These are phyloP conservation scores for Xylariales sp. DNA, from an alignment of 2,329 filamentous ascomycete genomes.

Conservation along the genomic window DNA sequence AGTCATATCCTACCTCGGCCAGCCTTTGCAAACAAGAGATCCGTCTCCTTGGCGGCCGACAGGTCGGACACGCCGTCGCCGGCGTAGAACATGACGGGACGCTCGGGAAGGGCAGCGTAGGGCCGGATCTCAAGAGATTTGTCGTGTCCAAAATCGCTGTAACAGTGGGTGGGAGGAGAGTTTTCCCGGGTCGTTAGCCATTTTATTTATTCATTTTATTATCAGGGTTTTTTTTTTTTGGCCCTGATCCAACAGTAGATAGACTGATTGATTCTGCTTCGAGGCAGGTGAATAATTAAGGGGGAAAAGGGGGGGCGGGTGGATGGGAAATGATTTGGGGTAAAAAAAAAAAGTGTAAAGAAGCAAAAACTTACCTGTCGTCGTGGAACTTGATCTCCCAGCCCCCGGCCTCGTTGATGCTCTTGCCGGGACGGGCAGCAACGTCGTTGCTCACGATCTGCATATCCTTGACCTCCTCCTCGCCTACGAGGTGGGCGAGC, in stretches of 20 bases:
- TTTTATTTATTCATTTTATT: too few relatives aligned
- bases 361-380: conserved; percentile 55
- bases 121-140: conserved; percentile 89
- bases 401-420: conserved; percentile 72
- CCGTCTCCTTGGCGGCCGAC: conserved; percentile 86
- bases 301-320: not conserved
- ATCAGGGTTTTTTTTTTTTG: not conserved
- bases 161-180: too few relatives aligned
- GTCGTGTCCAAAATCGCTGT: conserved; percentile 89
- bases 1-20: conserved; percentile 61
- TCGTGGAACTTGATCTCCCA: conserved; percentile 91
- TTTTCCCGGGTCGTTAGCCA: too few relatives aligned
- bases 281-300: not conserved
- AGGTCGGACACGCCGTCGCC: conserved; percentile 93
- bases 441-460: conserved; percentile 91
- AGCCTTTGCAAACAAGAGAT: conserved; percentile 89
- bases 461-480: conserved; percentile 68
- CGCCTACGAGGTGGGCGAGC: conserved; percentile 74
- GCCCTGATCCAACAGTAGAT: too few relatives aligned
- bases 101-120: conserved; percentile 71
- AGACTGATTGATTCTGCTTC: not conserved
- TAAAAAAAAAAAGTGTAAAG: conserved; percentile 3
- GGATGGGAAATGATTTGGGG: too few relatives aligned
- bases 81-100: conserved; percentile 88
- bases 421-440: conserved; percentile 56